A percentile compares a stretch with the other conserved stretches of the same genome.
Evolutionary conservation across 2,329 filamentous ascomycete genomes (phyloP).

Genomic region (Colletotrichum spaethianum): DNA sequence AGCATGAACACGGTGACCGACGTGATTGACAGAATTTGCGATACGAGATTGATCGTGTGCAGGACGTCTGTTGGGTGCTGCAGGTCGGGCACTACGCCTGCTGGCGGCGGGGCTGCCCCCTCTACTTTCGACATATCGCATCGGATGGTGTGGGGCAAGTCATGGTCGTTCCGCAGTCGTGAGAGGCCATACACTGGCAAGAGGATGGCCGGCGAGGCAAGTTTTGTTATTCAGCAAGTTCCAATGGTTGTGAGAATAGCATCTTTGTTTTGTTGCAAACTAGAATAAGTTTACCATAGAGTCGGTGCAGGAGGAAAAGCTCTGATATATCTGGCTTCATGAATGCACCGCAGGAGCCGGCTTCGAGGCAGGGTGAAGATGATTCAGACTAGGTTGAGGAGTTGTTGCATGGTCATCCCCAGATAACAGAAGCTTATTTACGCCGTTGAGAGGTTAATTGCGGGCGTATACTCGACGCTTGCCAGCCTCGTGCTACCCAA

Average conservation of each 20-base stretch:
- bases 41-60: conserved; percentile 46
- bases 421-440: not conserved
- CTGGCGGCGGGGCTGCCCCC: conserved; percentile 44
- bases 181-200: not conserved
- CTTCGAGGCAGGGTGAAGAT: not conserved
- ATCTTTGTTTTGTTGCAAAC: not conserved
- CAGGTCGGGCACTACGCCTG: conserved; percentile 46
- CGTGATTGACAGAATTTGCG: conserved; percentile 47
- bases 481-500: not conserved
- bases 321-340: not conserved
- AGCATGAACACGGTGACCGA: conserved; percentile 46
- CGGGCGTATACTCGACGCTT: not conserved
- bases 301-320: not conserved
- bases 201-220: not conserved
- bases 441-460: not conserved
- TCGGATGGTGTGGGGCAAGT: not conserved
- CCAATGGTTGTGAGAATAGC: not conserved
- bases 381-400: not conserved
- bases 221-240: not conserved
- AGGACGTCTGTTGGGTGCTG: conserved; percentile 47
- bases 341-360: not conserved
- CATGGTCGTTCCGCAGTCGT: not conserved
- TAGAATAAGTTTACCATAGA: not conserved
- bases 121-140: conserved; percentile 29
- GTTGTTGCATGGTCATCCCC: not conserved